These are phyloP conservation scores for Bipolaris oryzae DNA, from an alignment of 2,329 filamentous ascomycete species.

Conservation along the genomic window DNA sequence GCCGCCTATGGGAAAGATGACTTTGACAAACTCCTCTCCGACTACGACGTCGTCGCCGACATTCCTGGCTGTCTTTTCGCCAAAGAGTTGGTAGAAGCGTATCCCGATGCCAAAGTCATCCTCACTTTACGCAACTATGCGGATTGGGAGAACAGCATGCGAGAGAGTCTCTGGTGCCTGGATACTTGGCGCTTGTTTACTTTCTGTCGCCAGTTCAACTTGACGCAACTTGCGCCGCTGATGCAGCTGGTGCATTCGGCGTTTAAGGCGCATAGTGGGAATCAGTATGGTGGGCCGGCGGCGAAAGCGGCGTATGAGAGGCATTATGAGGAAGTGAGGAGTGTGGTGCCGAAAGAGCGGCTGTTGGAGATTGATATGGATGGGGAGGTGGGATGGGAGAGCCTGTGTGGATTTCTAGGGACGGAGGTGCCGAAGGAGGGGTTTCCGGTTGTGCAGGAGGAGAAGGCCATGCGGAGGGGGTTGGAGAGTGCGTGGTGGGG, in stretches of 20 bases:
- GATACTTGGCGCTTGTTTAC: constrained; percentile 33
- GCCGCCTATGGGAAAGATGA: constrained; percentile 44
- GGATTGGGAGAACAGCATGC: constrained; percentile 37
- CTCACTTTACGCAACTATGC: constrained; percentile 38
- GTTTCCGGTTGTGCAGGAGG: constrained; percentile 33
- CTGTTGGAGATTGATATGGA: constrained; percentile 38
- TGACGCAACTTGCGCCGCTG: constrained; percentile 34
- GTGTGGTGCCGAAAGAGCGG: constrained; percentile 25
- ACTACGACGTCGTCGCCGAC: constrained; percentile 48
- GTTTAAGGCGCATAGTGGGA: constrained; percentile 33
- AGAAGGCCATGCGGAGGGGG: constrained; percentile 25
- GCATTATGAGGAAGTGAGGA: constrained; percentile 35
- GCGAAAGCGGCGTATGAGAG: constrained; percentile 29
- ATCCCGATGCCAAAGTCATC: constrained; percentile 44
- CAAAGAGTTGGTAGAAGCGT: constrained; percentile 37
- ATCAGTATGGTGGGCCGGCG: constrained; percentile 28
- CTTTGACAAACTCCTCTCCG: constrained; percentile 56
- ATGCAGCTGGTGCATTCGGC: constrained; percentile 30
- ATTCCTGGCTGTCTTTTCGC: constrained; percentile 39
- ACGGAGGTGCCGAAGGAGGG: constrained; percentile 23
- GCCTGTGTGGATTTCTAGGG: constrained; percentile 38
- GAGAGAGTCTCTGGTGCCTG: constrained; percentile 33
- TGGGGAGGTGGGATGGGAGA: constrained; percentile 28
- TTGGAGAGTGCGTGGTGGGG: constrained; percentile 30
- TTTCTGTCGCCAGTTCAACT: constrained; percentile 21